Percentiles rank a stretch among this genome's conserved stretches.
Evolutionary conservation across 768 basidiomycete genomes (phyloP).

Genomic region (Heimioporus sp.): DNA sequence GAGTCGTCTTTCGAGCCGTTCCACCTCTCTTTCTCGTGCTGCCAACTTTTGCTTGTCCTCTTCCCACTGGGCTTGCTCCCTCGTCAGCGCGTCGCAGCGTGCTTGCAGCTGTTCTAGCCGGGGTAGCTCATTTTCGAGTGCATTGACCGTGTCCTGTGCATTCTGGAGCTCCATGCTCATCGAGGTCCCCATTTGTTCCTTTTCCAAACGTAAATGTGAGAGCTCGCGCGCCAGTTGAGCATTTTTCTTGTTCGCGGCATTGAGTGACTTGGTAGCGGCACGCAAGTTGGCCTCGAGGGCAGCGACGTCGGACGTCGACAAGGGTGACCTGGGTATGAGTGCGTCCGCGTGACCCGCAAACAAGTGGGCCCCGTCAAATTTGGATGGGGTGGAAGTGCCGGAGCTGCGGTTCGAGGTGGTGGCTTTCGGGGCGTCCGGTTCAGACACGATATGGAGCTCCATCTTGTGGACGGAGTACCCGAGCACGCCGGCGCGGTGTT

Average conservation of each 20-base stretch:
- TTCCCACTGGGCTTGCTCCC: constrained; percentile 52
- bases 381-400: constrained; percentile 40
- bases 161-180: constrained; percentile 64
- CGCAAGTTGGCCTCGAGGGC: constrained; percentile 65
- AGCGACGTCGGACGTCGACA: constrained; percentile 43
- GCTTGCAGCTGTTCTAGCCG: constrained; percentile 47
- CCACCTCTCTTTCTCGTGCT: constrained; percentile 35
- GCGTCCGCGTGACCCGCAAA: constrained; percentile 80
- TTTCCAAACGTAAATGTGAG: constrained; percentile 61
- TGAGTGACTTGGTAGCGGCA: constrained; percentile 55
- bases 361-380: constrained; percentile 81
- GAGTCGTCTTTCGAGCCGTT: constrained; percentile 41
- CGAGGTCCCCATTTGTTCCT: constrained; percentile 63
- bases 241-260: constrained; percentile 58
- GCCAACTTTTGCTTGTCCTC: constrained; percentile 42
- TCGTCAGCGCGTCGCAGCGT: constrained; percentile 45
- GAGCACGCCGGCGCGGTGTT: constrained; percentile 83
- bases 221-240: constrained; percentile 62
- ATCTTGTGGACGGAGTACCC: constrained; percentile 65
- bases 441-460: constrained; percentile 43
- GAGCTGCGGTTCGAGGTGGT: constrained; percentile 24
- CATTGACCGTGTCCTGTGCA: constrained; percentile 62
- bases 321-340: constrained; percentile 46
- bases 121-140: constrained; percentile 54
- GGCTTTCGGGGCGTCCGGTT: constrained; percentile 47